These are phyloP conservation scores for Verticillium zaregamsianum DNA, from an alignment of 2,329 filamentous ascomycete genomes.

Conservation along the genomic window DNA sequence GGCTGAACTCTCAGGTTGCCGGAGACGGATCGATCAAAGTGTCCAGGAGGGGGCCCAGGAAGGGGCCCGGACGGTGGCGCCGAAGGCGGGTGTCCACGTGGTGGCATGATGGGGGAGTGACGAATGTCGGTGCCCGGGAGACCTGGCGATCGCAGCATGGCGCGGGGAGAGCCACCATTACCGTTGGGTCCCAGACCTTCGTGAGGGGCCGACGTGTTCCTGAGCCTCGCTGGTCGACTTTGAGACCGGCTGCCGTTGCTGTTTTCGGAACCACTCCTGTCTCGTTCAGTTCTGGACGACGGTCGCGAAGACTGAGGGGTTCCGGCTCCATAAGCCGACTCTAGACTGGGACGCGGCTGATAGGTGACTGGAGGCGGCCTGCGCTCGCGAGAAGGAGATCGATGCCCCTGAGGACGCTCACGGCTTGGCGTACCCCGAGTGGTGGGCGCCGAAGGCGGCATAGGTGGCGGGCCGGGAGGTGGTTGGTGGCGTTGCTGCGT, in stretches of 20 bases:
- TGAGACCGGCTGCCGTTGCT: slow-evolving; percentile 39
- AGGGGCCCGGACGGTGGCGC: slow-evolving; percentile 11
- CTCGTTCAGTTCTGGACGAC: slow-evolving; percentile 35
- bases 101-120: slow-evolving; percentile 43
- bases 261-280: slow-evolving; percentile 52
- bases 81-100: slow-evolving; percentile 29
- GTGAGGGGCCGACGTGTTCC: slow-evolving; percentile 19
- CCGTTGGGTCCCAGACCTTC: slow-evolving; percentile 9
- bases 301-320: slow-evolving; percentile 14
- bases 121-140: slow-evolving; percentile 44
- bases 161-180: slow-evolving; percentile 20
- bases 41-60: slow-evolving; percentile 13
- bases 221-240: slow-evolving; percentile 28
- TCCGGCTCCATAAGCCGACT: background rate
- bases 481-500: slow-evolving; percentile 36
- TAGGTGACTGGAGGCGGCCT: slow-evolving; percentile 41
- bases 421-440: slow-evolving; percentile 13
- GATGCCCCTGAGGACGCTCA: slow-evolving; percentile 22
- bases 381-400: slow-evolving; percentile 39
- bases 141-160: slow-evolving; percentile 39
- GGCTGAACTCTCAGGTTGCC: slow-evolving; percentile 29
- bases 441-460: background rate
- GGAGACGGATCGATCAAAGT: slow-evolving; percentile 21
- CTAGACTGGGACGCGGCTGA: slow-evolving; percentile 25
- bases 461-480: background rate